Conservation (phyloP, 306 rosid genomes). For the Vachellia collinsii region DNA sequence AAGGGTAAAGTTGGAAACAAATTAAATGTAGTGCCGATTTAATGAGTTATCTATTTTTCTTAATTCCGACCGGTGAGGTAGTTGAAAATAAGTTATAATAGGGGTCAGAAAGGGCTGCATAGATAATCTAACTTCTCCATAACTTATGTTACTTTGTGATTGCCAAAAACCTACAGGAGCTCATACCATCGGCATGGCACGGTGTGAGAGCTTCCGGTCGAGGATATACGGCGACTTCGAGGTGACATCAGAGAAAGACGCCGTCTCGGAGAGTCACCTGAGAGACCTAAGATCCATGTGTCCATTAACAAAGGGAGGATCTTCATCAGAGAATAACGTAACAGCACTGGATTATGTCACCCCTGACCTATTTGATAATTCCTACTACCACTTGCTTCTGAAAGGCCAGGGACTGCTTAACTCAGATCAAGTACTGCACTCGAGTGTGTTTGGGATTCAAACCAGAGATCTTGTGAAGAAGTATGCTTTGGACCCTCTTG, state of each 20-base stretch:
- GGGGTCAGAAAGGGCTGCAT: no score
- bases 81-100: no score
- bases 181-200: slow-evolving; percentile 87
- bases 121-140: no score
- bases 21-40: no score
- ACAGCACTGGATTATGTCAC: slow-evolving; percentile 81
- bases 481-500: slow-evolving; percentile 69
- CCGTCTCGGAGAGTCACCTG: slow-evolving; percentile 49
- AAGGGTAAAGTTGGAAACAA: no score
- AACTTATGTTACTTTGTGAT: no score
- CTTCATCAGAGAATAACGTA: slow-evolving; percentile 49
- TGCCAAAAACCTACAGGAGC: slow-evolving; percentile 53
- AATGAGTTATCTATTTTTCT: no score
- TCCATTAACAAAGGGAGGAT: slow-evolving; percentile 50
- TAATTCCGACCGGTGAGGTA: no score
- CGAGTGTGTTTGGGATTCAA: slow-evolving; percentile 63
- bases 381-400: slow-evolving; percentile 68
- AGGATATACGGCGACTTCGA: slow-evolving; percentile 68
- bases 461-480: slow-evolving; percentile 69
- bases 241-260: slow-evolving; percentile 49
- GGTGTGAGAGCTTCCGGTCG: slow-evolving; percentile 61
- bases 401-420: slow-evolving; percentile 74
- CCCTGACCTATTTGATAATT: slow-evolving; percentile 79
- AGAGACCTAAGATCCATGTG: slow-evolving; percentile 60
- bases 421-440: slow-evolving; percentile 81